Conservation (phyloP, 805 yeast genomes). For the Starmerella lactis-condensi region DNA sequence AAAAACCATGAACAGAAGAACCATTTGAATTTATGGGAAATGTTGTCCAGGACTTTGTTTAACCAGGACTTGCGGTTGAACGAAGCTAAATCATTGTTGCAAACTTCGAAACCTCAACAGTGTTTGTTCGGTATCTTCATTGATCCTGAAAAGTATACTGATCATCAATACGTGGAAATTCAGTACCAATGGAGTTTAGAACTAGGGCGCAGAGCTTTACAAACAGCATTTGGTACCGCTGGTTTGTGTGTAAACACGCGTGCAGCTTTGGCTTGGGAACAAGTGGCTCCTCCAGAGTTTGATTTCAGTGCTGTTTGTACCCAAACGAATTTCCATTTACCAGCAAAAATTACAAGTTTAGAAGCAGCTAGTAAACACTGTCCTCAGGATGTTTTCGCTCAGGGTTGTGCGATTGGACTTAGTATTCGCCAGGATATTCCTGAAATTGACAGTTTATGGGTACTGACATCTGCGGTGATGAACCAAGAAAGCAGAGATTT, state of each 20-base stretch:
- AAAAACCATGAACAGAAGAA: too few species aligned
- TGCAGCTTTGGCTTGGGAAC: conserved; percentile 67
- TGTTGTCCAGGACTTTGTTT: conserved; percentile 54
- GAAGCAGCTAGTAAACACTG: conserved; percentile 2
- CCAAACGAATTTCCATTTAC: conserved; percentile 6
- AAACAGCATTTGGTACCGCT: conserved; percentile 63
- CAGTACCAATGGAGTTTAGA: conserved; percentile 41
- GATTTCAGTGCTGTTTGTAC: conserved; percentile 31
- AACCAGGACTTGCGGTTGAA: conserved; percentile 60
- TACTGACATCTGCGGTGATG: conserved; percentile 46
- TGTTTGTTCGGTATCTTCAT: conserved; percentile 21
- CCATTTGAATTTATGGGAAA: too few species aligned
- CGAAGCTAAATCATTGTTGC: conserved; percentile 55
- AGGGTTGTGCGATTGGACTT: conserved; percentile 77
- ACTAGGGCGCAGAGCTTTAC: conserved; percentile 51
- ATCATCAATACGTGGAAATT: conserved; percentile 35
- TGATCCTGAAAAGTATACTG: conserved; percentile 28
- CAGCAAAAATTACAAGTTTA: conserved; percentile 4
- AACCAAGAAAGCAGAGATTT: conserved; percentile 42
- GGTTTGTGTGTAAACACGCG: conserved; percentile 51
- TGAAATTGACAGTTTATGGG: conserved; percentile 78
- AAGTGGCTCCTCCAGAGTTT: conserved; percentile 58
- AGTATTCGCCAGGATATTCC: conserved; percentile 48
- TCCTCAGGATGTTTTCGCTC: conserved; percentile 41
- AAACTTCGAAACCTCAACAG: conserved; percentile 45